Conservation (phyloP, 1,139 yeast species). For the Saccharomyces hybrid region DNA sequence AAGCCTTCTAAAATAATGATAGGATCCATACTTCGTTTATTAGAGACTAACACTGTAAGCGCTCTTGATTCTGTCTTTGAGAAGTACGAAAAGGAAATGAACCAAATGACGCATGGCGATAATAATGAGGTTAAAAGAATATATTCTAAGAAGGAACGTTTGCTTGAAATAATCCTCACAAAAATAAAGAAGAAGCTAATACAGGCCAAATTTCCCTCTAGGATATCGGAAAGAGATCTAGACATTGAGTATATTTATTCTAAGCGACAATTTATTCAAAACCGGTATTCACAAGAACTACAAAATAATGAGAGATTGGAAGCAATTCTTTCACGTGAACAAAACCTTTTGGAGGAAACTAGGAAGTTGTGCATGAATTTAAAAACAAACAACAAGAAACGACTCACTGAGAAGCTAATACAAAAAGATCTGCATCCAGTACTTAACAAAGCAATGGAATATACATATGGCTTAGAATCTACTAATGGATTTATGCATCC, state of each 20-base stretch:
- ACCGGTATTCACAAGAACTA: conserved; percentile 22
- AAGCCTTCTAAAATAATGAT: conserved; percentile 18
- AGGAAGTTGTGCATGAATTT: conserved; percentile 10
- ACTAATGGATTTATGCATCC: not conserved
- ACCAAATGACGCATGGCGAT: conserved; percentile 11
- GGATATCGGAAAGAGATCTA: conserved; percentile 22
- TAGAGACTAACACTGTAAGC: conserved; percentile 21
- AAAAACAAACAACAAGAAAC: conserved; percentile 11
- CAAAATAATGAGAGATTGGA: conserved; percentile 22
- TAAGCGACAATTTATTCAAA: conserved; percentile 26
- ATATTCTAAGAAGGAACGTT: conserved; percentile 15
- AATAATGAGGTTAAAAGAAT: conserved; percentile 13
- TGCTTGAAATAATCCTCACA: conserved; percentile 20
- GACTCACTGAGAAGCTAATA: conserved; percentile 17
- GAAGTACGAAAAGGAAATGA: conserved; percentile 18
- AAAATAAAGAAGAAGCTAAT: conserved; percentile 20
- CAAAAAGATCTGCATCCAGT: conserved; percentile 25
- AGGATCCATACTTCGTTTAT: conserved; percentile 16
- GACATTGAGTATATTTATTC: conserved; percentile 29
- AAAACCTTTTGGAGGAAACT: conserved; percentile 16
- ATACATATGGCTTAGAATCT: conserved; percentile 19
- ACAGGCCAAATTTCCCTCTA: conserved; percentile 23
- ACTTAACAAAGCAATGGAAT: conserved; percentile 23
- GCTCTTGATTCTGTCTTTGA: conserved; percentile 21
- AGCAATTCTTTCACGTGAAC: conserved; percentile 17